Base-by-base conservation (phyloP, 1,284 basidiomycete species). In the Paramarasmius palmivorus region DNA sequence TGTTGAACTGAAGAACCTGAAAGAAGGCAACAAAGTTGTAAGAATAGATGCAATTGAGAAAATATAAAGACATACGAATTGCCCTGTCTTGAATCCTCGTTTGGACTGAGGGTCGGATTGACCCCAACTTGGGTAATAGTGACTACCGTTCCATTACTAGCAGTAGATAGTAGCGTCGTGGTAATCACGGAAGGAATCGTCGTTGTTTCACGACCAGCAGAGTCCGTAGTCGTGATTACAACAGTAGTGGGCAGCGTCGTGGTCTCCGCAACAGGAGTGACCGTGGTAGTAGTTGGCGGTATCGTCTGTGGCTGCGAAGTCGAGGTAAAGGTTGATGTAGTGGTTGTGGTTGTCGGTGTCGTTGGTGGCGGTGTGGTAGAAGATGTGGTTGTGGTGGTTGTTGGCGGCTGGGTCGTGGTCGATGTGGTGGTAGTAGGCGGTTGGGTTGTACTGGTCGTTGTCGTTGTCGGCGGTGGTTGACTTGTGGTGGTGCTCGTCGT, bases 1-100 rank as follows among this genome's bases (percentile, higher is more conserved):
- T 35, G 83, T 86, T 63, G 90, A 84, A 25, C 68, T 63, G 69
- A 92, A 90, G 68, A 92, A 92, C 53, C 87, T 90, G 61, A 9
- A 61, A 32, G 41, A 49, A 36, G 40, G n/a, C n/a, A n/a, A n/a
- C n/a, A 29, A 37, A 52, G 25, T 29, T 37, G 12, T 22, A 36
- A 22, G 22, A 32, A 23, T 32, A 41, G 26, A 48, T 38, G 22
- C 15, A 10, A 38, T 48, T 41, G 34, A 15, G n/a, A 45, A 25
- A 49, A 26, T 9, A 12, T 45, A 58, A 49, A 26, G 38, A 69
- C 79, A 67, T 63, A 86, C 84, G 80, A 71, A 57, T 69, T 61
- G 50, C 66, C 70, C 40, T 68, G 63, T 50, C 64, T 64, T 32
- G 19, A 19, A 35, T 59, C 61, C 38, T 74, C 73, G 58, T 82